Conservation (phyloP, 306 rosid genomes). For the Psophocarpus tetragonolobus region DNA sequence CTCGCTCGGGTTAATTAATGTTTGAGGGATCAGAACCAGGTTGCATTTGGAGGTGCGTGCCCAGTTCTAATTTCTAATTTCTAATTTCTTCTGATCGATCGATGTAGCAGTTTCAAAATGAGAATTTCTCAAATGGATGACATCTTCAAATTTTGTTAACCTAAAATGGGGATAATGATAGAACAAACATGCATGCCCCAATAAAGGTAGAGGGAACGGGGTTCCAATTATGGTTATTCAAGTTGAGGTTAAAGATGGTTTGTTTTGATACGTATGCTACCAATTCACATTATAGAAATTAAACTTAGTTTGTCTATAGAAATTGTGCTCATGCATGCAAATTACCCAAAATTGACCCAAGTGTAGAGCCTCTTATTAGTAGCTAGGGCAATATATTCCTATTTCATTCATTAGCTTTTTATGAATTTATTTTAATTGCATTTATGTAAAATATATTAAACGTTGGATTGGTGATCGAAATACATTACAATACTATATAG, state of each 20-base stretch:
- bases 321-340: neutral
- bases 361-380: too few relatives aligned
- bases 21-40: conserved; percentile 1
- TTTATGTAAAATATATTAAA: too few relatives aligned
- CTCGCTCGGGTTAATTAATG: conserved; percentile 21
- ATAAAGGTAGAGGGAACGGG: conserved; percentile 42
- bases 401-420: too few relatives aligned
- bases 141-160: conserved; percentile 43
- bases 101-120: conserved; percentile 25
- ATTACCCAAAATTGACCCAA: neutral
- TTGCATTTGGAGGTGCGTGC: conserved; percentile 5
- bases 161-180: conserved; percentile 35
- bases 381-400: too few relatives aligned
- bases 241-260: conserved; percentile 23
- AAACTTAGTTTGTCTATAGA: neutral
- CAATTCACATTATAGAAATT: neutral
- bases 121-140: conserved; percentile 38
- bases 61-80: neutral
- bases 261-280: neutral
- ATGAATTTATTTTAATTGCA: too few relatives aligned
- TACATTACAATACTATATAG: too few relatives aligned
- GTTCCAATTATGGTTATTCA: conserved; percentile 38
- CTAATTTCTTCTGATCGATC: too few relatives aligned
- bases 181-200: conserved; percentile 27
- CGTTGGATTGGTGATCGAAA: too few relatives aligned